phyloP scores from a whole-genome alignment of 2,329 filamentous ascomycete species.

The Trichoderma polysporum region DNA sequence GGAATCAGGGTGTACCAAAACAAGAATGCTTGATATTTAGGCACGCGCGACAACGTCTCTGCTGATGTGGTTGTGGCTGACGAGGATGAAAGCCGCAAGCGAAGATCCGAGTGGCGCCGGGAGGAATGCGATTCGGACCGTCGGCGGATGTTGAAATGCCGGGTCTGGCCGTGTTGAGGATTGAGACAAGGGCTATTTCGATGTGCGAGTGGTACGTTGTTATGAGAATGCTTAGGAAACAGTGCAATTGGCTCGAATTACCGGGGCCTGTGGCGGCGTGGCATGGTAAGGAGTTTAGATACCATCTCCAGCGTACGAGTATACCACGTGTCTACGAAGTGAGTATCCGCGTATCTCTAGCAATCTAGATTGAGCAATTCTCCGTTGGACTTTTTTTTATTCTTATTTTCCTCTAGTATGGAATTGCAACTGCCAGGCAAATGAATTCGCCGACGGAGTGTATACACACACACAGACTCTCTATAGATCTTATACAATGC shows the following conservation, averaged over 20 bases:
- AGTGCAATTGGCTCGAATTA: neutral
- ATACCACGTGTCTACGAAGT: too few species aligned
- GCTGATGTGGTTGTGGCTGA: neutral
- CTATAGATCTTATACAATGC: neutral
- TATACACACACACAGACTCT: neutral
- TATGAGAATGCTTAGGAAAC: too few species aligned
- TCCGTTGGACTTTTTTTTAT: neutral
- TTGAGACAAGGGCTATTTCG: too few species aligned
- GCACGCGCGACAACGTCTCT: neutral
- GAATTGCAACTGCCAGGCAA: neutral
- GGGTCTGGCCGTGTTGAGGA: neutral
- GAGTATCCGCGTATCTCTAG: neutral
- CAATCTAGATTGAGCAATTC: neutral
- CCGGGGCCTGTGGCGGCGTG: neutral
- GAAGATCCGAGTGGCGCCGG: constrained; percentile 9
- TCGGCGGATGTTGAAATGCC: constrained; percentile 10
- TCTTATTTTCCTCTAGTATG: neutral
- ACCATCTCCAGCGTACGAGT: too few species aligned
- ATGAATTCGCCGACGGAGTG: neutral
- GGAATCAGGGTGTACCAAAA: too few species aligned
- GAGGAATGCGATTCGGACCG: constrained; percentile 5
- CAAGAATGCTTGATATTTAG: neutral
- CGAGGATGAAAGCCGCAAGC: neutral
- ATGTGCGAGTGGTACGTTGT: too few species aligned
- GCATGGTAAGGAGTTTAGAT: too few species aligned